phyloP scores from a whole-genome alignment of 176 grass and related monocot genomes.

The Musa schizocarpa region DNA sequence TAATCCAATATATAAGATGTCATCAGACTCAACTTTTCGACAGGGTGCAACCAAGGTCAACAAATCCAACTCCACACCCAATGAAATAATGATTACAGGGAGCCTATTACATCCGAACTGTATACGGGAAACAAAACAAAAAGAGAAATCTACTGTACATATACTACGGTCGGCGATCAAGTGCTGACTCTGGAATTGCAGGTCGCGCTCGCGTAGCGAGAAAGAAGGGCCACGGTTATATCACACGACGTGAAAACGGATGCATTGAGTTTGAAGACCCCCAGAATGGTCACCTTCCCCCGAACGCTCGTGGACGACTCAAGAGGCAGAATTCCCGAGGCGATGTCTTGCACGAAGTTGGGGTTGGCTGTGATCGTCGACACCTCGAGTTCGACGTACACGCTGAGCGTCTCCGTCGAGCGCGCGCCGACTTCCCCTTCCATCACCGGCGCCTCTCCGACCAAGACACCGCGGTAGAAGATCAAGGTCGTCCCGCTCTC shows the following conservation, averaged over 20 bases:
- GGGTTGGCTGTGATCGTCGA: slow-evolving; percentile 25
- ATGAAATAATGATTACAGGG: too few species aligned
- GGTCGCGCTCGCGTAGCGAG: not conserved
- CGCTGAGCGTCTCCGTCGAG: slow-evolving; percentile 24
- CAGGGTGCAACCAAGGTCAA: too few species aligned
- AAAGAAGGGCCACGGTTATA: slow-evolving; percentile 7
- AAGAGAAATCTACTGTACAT: too few species aligned
- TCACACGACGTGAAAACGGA: slow-evolving; percentile 3
- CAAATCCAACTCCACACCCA: too few species aligned
- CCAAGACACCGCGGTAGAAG: slow-evolving; percentile 48
- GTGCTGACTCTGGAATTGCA: slow-evolving; percentile 20
- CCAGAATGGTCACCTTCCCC: slow-evolving; percentile 24
- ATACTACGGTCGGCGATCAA: not conserved
- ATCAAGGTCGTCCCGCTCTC: slow-evolving; percentile 23
- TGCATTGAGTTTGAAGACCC: slow-evolving; percentile 17
- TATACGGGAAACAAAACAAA: too few species aligned
- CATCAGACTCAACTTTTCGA: too few species aligned
- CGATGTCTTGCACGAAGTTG: slow-evolving; percentile 34
- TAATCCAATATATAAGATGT: too few species aligned
- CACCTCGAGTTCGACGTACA: slow-evolving; percentile 29
- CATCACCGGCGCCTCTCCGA: slow-evolving; percentile 36
- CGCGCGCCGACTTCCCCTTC: slow-evolving; percentile 26
- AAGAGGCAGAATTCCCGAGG: slow-evolving; percentile 19
- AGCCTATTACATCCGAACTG: too few species aligned
- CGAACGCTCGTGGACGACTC: slow-evolving; percentile 15